Conservation (phyloP, 208 protist genomes). For the Crithidia mellificae region DNA sequence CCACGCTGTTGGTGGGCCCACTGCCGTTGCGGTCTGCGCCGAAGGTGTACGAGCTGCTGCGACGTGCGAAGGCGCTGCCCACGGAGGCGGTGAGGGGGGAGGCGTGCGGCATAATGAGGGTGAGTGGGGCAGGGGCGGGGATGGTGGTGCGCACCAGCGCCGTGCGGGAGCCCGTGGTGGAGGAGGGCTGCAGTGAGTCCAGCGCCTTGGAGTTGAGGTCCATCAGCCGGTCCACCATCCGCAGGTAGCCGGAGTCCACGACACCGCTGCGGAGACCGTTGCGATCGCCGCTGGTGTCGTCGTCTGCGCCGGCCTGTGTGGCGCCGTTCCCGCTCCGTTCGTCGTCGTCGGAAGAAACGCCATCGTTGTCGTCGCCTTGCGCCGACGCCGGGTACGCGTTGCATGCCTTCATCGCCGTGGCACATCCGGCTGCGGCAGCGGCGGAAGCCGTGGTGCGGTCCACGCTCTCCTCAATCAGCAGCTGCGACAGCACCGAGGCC, state of each 20-base stretch:
- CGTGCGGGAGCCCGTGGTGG: slow-evolving; percentile 6
- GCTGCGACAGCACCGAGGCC: slow-evolving; percentile 45
- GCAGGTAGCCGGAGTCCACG: slow-evolving; percentile 29
- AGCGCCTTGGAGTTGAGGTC: slow-evolving; percentile 33
- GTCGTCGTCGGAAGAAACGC: neutral
- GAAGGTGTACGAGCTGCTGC: slow-evolving; percentile 6
- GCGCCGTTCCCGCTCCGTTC: neutral
- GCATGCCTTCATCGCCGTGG: neutral
- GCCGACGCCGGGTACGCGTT: no score
- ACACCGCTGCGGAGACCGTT: slow-evolving; percentile 4
- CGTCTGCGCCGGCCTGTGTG: neutral
- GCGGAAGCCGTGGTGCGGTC: neutral
- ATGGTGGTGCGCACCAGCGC: slow-evolving; percentile 13
- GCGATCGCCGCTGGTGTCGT: neutral
- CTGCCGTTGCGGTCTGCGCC: neutral
- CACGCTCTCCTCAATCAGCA: slow-evolving; percentile 21
- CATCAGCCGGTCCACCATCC: slow-evolving; percentile 36
- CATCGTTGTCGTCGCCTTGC: neutral
- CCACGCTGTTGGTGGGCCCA: neutral
- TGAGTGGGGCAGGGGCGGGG: neutral
- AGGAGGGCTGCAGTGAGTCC: slow-evolving; percentile 27
- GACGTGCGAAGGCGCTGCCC: slow-evolving; percentile 2
- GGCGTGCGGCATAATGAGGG: neutral
- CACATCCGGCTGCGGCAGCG: neutral
- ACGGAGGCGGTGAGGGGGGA: neutral